Evolutionary conservation across 2,329 filamentous ascomycete genomes (phyloP), one percentile per base, ranked within the genome.

Genomic region (Elsinoe necatrix): DNA sequence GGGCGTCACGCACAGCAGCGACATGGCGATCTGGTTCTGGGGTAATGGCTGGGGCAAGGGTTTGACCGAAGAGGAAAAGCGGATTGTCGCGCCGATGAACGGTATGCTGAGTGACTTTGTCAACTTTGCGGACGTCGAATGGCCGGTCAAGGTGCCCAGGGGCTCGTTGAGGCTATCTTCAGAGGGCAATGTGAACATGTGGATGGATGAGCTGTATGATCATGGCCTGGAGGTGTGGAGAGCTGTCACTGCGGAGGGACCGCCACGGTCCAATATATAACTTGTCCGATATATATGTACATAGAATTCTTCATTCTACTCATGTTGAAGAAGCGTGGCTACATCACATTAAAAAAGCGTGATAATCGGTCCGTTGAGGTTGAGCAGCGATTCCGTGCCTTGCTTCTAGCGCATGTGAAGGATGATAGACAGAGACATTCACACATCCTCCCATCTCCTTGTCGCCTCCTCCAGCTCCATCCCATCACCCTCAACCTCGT

Each of bases 1-100:
- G 73, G 77, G 76, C 2, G 78, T 78, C 2, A 81, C 78, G 14
- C 80, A 82, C 63, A 72, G 72, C 0, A 76, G 76, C 0, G 79
- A 82, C 59, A 71, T 76, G 63, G 67, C 71, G 4, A 73, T 81
- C 27, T 82, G 80, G 80, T 78, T 80, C 57, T 81, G 74, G 73
- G 80, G 79, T 0, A 73, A 76, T 60, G 75, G 74, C 1, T 57
- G 62, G 29, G 67, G 66, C 3, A 58, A 62, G 0, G 67, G 67
- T 1, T 57, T 81, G 54, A 70, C 65, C 5, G 63, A 64, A 0
- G 61, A 64, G 7, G 79, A 82, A 65, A 77, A 78, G 63, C 50
- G 51, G 4, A 57, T 75, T 16, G 65, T 77, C 0, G 64, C 61
- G 29, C 66, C 66, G 1, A 72, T 75, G 57, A 71, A 74, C 50